Percentiles rank a stretch among this genome's conserved stretches.
Evolutionary conservation across 148 eudicot species (phyloP).

Genomic region (Amaranthus cruentus): DNA sequence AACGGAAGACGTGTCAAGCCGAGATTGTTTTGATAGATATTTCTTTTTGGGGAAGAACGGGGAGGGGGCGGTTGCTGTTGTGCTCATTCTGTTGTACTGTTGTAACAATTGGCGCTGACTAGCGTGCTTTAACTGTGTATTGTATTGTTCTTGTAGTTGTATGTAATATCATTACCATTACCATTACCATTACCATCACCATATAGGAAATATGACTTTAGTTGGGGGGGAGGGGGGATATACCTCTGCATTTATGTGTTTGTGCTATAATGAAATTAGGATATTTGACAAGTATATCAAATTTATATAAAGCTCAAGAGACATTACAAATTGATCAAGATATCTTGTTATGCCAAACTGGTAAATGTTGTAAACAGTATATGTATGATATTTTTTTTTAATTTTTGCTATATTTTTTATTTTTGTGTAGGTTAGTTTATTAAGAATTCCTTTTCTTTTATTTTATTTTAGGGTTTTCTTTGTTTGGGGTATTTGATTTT

Average conservation of each 20-base stretch:
- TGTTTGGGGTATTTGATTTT: too few relatives aligned
- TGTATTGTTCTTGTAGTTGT: neutral
- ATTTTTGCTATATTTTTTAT: too few relatives aligned
- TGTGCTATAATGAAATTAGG: neutral
- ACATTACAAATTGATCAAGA: too few relatives aligned
- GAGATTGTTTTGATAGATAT: conserved; percentile 34
- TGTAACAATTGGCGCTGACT: neutral
- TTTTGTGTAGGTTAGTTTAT: too few relatives aligned
- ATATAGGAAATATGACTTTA: neutral
- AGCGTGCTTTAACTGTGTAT: neutral
- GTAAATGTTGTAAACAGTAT: too few relatives aligned
- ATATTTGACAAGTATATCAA: neutral
- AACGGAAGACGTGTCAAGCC: conserved; percentile 85
- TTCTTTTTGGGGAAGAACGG: neutral
- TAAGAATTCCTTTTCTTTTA: too few relatives aligned
- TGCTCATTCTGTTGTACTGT: neutral
- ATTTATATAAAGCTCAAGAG: too few relatives aligned
- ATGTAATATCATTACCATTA: conserved; percentile 8
- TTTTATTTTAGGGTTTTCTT: too few relatives aligned
- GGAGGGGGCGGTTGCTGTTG: neutral
- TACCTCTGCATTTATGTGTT: neutral
- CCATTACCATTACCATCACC: neutral
- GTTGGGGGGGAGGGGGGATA: neutral
- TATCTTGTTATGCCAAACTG: too few relatives aligned
- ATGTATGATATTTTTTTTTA: too few relatives aligned